A percentile compares a stretch with the other conserved stretches of the same genome.
phyloP scores from a whole-genome alignment of 2,329 filamentous ascomycete species.

The Dothideomycetes sp. region DNA sequence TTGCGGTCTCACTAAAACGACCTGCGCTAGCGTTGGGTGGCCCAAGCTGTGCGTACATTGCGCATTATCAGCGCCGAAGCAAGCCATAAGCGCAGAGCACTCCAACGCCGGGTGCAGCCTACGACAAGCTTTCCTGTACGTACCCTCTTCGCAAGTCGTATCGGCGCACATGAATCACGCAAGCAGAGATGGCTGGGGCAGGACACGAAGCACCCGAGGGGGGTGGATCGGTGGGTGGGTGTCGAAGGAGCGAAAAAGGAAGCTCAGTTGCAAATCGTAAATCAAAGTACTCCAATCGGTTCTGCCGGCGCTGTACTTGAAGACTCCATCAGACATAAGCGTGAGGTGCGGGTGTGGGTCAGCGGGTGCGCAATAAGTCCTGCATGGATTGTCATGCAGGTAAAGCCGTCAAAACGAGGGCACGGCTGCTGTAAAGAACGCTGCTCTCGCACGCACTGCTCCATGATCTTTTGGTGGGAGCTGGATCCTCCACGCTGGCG shows the following conservation, averaged over 20 bases:
- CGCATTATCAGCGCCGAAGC: too few species aligned
- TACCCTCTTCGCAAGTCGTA: too few species aligned
- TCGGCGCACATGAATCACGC: too few species aligned
- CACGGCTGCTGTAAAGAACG: neutral
- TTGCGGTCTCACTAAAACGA: neutral
- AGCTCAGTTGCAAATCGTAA: too few species aligned
- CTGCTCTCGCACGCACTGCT: neutral
- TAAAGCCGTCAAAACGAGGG: neutral
- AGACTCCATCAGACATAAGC: neutral
- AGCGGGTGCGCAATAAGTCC: neutral
- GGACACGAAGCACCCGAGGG: too few species aligned
- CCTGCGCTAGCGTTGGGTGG: neutral
- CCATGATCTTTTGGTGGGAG: neutral
- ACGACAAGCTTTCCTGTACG: neutral
- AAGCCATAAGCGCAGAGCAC: neutral
- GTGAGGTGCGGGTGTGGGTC: neutral
- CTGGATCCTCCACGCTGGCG: neutral
- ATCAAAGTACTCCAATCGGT: neutral
- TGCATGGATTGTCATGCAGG: neutral
- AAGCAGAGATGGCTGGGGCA: too few species aligned
- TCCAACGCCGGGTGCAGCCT: neutral
- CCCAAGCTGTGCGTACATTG: neutral
- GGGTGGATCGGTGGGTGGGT: too few species aligned
- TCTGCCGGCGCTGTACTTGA: neutral
- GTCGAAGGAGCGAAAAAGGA: too few species aligned